These are phyloP conservation scores for Cercospora zeina DNA, from an alignment of 2,329 filamentous ascomycete species.

Conservation along the genomic window DNA sequence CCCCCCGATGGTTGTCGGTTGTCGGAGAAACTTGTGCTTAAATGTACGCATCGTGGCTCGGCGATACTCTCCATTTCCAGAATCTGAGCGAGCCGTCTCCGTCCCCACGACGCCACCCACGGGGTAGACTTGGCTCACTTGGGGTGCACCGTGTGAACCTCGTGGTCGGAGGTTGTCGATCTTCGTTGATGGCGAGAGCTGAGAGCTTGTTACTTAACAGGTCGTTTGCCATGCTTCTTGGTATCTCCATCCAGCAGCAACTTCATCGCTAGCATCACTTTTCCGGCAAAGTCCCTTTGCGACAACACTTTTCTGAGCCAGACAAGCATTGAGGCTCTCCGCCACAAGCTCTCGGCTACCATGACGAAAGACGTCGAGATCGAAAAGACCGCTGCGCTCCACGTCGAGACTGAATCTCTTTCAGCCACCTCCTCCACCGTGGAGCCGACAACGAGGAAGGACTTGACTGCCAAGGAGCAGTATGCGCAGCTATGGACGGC, in stretches of 20 bases:
- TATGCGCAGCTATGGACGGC: conserved; percentile 33
- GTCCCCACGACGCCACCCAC: conserved; percentile 9
- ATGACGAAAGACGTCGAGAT: conserved; percentile 13
- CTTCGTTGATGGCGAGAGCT: neutral
- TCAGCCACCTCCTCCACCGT: conserved; percentile 23
- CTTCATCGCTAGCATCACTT: neutral
- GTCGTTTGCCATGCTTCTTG: conserved; percentile 12
- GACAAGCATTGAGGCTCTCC: neutral
- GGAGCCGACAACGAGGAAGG: conserved; percentile 23
- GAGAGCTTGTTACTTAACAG: conserved; percentile 12
- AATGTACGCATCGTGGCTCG: conserved; percentile 2
- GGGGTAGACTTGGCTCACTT: conserved; percentile 2
- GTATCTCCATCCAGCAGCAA: conserved; percentile 1
- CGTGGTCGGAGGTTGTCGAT: conserved; percentile 1
- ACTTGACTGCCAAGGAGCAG: conserved; percentile 31
- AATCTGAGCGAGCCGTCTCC: neutral
- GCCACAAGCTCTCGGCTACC: conserved; percentile 17
- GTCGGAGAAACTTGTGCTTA: conserved; percentile 8
- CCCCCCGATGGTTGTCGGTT: neutral
- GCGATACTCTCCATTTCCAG: neutral
- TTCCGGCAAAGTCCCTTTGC: neutral
- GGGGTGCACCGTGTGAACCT: neutral
- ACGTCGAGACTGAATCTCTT: conserved; percentile 24
- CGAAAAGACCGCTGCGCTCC: conserved; percentile 26
- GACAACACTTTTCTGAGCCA: neutral